Evolutionary conservation across 768 basidiomycete species (phyloP), one percentile per base, ranked within the genome.

Genomic region (Fomitopsis pulvina): DNA sequence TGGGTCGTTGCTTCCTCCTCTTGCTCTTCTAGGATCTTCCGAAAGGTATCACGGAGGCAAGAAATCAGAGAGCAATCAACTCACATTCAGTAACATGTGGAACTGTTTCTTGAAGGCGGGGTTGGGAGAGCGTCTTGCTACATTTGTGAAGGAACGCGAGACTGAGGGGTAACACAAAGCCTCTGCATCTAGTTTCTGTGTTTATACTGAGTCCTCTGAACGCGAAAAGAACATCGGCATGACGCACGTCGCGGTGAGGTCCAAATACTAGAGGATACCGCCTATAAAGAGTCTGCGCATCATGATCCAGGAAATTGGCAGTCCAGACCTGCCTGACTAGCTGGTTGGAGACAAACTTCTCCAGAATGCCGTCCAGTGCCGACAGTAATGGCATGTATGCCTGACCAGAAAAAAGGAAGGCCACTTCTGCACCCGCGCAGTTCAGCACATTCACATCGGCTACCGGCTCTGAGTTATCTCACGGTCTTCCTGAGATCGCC

Each of bases 261-360:
- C 88, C 88, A 62, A 90, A 91, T 49, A 89, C 77, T 32, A 87
- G 70, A 20, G 88, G 88, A 66, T 89, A 88, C 2, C 81, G 80
- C 58, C 88, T 90, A 56, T 27, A 37, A 41, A 39, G 38, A 40
- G 34, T 37, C 50, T 51, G 42, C 28, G 42, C 37, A 55, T 29
- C 28, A 20, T 40, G 61, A 20, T 27, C 16, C 18, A 48, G 45
- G 46, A 48, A 30, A 52, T 28, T 34, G 52, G 22, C 28, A 47
- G 45, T 16, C 44, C 30, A 16, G 22, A 63, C 71, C 38, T 57
- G 83, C 85, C 72, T 78, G 41, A 83, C 76, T 29, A 87, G 68
- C 45, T 86, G 80, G 55, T 71, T 68, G 20, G 65, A 75, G 29
- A 79, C 70, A 55, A 85, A 81, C 41, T 78, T 79, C 30, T 71